Conservation (phyloP, 169 alveolate genomes). For the Sarcocystis neurona region DNA sequence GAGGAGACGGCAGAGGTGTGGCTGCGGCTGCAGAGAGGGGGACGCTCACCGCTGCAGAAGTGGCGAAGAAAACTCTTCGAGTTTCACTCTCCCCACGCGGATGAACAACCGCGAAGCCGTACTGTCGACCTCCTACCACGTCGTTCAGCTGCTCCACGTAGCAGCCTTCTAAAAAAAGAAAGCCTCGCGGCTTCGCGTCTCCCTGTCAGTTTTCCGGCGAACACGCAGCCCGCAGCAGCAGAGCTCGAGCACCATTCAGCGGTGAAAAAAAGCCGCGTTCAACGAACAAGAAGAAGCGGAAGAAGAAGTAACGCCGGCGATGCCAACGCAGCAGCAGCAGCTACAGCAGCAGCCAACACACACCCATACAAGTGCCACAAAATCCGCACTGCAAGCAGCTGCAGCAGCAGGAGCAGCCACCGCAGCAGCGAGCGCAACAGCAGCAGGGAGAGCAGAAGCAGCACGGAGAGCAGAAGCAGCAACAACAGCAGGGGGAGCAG, state of each 20-base stretch:
- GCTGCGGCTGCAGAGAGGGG: conserved; percentile 18
- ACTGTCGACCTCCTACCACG: conserved; percentile 16
- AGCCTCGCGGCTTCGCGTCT: conserved; percentile 81
- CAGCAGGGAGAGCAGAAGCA: too few species aligned
- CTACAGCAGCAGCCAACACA: too few species aligned
- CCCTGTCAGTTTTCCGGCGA: too few species aligned
- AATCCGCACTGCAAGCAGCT: too few species aligned
- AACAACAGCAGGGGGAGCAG: too few species aligned
- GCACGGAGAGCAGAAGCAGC: too few species aligned
- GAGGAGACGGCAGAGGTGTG: too few species aligned
- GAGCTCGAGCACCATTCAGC: background rate
- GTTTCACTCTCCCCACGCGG: conserved; percentile 75
- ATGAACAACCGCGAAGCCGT: conserved; percentile 74
- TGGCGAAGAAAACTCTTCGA: conserved; percentile 77
- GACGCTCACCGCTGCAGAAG: conserved; percentile 71
- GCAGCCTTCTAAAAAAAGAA: conserved; percentile 88
- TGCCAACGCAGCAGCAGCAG: background rate
- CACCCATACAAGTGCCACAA: too few species aligned
- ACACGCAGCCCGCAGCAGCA: background rate
- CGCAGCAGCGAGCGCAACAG: too few species aligned
- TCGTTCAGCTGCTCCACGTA: conserved; percentile 71
- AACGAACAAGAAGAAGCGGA: background rate
- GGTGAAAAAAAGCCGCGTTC: background rate
- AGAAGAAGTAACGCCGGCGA: background rate
- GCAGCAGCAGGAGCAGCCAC: too few species aligned